Percentiles rank a stretch among this genome's conserved stretches.
phyloP scores from a whole-genome alignment of 2,329 filamentous ascomycete genomes.

The Ophiostoma fasciatum region DNA sequence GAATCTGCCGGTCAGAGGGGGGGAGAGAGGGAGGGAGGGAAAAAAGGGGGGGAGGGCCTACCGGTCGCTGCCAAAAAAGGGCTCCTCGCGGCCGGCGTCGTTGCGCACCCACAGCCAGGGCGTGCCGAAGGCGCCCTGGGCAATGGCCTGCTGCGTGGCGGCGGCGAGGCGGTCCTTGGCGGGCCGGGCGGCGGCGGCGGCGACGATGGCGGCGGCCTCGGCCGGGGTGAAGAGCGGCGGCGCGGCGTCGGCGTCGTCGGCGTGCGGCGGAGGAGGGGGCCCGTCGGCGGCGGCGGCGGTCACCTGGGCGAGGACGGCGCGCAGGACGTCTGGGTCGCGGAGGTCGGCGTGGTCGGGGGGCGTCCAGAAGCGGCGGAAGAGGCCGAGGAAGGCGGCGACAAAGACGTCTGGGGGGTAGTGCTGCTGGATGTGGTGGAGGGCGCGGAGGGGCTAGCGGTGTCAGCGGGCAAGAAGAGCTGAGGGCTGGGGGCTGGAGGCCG shows the following conservation, averaged over 20 bases:
- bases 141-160: slow-evolving; percentile 46
- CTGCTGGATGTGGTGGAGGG: slow-evolving; percentile 51
- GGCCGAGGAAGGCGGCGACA: slow-evolving; percentile 34
- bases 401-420: slow-evolving; percentile 33
- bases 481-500: background rate
- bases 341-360: slow-evolving; percentile 42
- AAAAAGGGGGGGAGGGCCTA: slow-evolving; percentile 12
- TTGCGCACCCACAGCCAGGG: slow-evolving; percentile 62
- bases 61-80: slow-evolving; percentile 68
- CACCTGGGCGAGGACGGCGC: slow-evolving; percentile 20
- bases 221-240: slow-evolving; percentile 29
- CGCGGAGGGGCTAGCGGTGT: slow-evolving; percentile 38
- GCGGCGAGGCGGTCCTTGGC: slow-evolving; percentile 28
- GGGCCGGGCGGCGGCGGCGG: slow-evolving; percentile 31
- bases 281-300: slow-evolving; percentile 14
- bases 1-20: too few relatives aligned
- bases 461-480: background rate
- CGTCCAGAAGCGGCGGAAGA: slow-evolving; percentile 50
- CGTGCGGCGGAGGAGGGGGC: background rate
- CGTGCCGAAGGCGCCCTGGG: slow-evolving; percentile 57
- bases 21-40: background rate
- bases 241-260: background rate
- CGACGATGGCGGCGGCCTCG: slow-evolving; percentile 41
- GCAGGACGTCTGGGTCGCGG: slow-evolving; percentile 39
- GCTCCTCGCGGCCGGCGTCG: slow-evolving; percentile 40